Percentiles rank a stretch among this genome's conserved stretches.
phyloP scores from a whole-genome alignment of 2,329 filamentous ascomycete species.

The Cladosporium sp. region DNA sequence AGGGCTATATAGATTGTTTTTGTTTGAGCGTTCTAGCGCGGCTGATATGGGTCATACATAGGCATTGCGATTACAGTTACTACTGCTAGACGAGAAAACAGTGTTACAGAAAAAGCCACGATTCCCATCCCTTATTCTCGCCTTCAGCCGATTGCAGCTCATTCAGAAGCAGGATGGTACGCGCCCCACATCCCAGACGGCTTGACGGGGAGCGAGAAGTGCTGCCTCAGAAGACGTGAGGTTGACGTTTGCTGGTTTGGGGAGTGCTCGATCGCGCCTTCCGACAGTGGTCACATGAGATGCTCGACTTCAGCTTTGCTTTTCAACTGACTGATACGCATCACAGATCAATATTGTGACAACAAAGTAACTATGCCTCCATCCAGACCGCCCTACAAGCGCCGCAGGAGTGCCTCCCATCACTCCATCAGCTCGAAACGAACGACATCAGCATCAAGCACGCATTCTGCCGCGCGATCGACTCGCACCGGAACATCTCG shows the following conservation, averaged over 20 bases:
- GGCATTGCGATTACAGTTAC: not conserved
- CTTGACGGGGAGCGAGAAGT: not conserved
- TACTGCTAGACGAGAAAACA: not conserved
- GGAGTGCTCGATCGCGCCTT: not conserved
- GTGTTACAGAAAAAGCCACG: too few species aligned
- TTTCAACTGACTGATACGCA: not conserved
- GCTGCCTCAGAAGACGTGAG: not conserved
- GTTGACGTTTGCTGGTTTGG: conserved; percentile 1
- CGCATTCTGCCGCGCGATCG: not conserved
- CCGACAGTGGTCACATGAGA: not conserved
- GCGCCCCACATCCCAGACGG: not conserved
- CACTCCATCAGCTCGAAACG: not conserved
- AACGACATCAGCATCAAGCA: conserved; percentile 3
- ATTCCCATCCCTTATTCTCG: too few species aligned
- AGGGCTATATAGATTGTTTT: not conserved
- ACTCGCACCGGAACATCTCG: not conserved
- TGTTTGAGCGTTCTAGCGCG: conserved; percentile 10
- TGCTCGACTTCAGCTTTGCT: not conserved
- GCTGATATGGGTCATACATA: not conserved
- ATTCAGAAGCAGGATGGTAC: not conserved
- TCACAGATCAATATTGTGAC: not conserved
- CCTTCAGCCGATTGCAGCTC: not conserved
- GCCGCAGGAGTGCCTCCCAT: conserved; percentile 20
- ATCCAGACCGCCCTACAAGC: conserved; percentile 13
- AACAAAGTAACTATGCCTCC: not conserved